Conservation (phyloP, 495 filamentous ascomycete genomes). For the Penicillium lagena region DNA sequence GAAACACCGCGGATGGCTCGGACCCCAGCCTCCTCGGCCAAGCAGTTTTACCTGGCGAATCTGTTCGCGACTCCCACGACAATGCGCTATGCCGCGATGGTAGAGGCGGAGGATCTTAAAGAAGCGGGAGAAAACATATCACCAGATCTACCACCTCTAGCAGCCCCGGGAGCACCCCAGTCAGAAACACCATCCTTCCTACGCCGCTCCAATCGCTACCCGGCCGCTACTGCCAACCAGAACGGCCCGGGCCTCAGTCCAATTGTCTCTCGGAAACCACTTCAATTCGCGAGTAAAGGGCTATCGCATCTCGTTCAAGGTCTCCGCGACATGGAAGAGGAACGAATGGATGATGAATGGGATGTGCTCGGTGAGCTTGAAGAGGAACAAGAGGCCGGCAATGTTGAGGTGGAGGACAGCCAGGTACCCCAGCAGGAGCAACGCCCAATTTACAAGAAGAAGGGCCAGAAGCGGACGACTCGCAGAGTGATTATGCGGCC, state of each 20-base stretch:
- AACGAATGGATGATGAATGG: constrained; percentile 68
- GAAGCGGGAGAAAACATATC: constrained; percentile 15
- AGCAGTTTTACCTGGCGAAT: constrained; percentile 53
- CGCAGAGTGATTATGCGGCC: constrained; percentile 68
- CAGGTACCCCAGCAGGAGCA: constrained; percentile 47
- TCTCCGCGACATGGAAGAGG: constrained; percentile 73
- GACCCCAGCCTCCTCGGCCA: constrained; percentile 59
- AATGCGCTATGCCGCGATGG: constrained; percentile 38
- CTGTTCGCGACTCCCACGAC: constrained; percentile 60
- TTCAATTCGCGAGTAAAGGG: constrained; percentile 61
- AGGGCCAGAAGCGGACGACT: constrained; percentile 84
- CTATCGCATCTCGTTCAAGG: constrained; percentile 74
- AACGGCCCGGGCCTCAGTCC: constrained; percentile 30
- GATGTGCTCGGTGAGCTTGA: constrained; percentile 81
- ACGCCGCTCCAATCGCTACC: constrained; percentile 43
- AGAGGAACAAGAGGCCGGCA: constrained; percentile 34
- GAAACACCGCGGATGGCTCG: constrained; percentile 34
- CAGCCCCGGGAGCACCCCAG: constrained; percentile 8
- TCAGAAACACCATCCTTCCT: constrained; percentile 70
- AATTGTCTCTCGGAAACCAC: constrained; percentile 48
- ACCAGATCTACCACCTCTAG: constrained; percentile 6
- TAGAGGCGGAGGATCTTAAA: constrained; percentile 20
- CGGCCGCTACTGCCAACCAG: constrained; percentile 4
- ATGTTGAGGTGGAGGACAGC: constrained; percentile 56
- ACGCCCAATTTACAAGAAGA: constrained; percentile 75